Evolutionary conservation across 2,329 filamentous ascomycete species (phyloP), one percentile per base, ranked within the genome.

Genomic region (Aspergillus sclerotialis): DNA sequence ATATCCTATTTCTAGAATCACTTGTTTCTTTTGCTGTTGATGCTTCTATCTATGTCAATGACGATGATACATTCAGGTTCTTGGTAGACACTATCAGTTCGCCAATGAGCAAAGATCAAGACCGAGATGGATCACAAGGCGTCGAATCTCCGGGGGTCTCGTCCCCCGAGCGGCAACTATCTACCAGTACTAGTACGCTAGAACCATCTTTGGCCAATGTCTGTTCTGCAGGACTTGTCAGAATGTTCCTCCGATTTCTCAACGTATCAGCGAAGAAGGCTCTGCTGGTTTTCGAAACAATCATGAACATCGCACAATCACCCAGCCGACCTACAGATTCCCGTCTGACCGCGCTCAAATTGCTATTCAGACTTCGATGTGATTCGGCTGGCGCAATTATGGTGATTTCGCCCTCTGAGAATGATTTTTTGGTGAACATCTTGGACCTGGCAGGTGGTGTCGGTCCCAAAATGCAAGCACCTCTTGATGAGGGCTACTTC

Each of bases 341-440:
- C 33, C 80, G 84, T 5, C 65, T 92, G 16, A 80, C 79, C 9
- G 80, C 82, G 2, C 76, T 89, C 69, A 87, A 85, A 50, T 63
- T 90, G 28, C 67, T 95, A 2, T 90, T 93, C 55, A 78, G 89
- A 28, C 66, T 95, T 18, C 77, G 89, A 38, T 86, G 87, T 14
- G 87, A 94, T 59, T 86, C 83, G 55, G 78, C 82, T 7, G 78
- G 89, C 45, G 75, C 80, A 28, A 73, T 95, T 4, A 86, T 82
- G 38, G 67, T 94, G 34, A 78, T 78, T 6, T 64, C 75, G 21
- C 74, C 77, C 18, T 77, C 82, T 2, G 86, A 94, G 54, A 82
- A 79, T 17, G 77, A 82, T 44, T 78, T 77, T 34, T 67, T 94
- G 15, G 85, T 88, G 17, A 73, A 78, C 11, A 73, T 81, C 5